Evolutionary conservation across 2,329 filamentous ascomycete genomes (phyloP).

Genomic region (Teratosphaeria zuluensis): DNA sequence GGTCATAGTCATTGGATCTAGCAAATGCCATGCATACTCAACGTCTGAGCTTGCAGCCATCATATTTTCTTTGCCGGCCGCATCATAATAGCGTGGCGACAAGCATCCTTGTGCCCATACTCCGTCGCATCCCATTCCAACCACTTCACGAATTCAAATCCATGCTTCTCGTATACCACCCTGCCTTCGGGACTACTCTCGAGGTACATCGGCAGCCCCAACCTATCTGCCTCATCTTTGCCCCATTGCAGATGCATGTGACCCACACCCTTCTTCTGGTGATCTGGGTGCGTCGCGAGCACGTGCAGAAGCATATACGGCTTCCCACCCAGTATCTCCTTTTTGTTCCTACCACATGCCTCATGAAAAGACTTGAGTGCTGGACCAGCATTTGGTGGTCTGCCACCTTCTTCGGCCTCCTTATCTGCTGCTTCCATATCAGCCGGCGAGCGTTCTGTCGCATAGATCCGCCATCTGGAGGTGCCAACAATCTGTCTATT

Average conservation of each 20-base stretch:
- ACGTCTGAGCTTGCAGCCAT: not conserved
- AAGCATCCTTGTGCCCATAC: conserved; percentile 14
- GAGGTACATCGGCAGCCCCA: conserved; percentile 30
- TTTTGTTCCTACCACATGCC: conserved; percentile 15
- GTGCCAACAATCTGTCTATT: conserved; percentile 19
- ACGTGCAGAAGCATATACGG: conserved; percentile 18
- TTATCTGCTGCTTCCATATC: conserved; percentile 17
- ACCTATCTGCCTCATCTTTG: conserved; percentile 29
- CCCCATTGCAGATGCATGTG: conserved; percentile 31
- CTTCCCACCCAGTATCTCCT: conserved; percentile 16
- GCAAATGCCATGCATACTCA: too few relatives aligned
- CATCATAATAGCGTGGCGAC: conserved; percentile 19
- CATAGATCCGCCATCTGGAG: conserved; percentile 23
- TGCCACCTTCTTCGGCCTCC: conserved; percentile 8
- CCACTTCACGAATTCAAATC: conserved; percentile 21
- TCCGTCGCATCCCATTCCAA: conserved; percentile 21
- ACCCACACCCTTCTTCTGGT: conserved; percentile 32
- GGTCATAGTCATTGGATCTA: too few relatives aligned
- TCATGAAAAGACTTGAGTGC: conserved; percentile 10
- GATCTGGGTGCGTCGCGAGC: conserved; percentile 29
- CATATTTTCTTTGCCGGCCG: conserved; percentile 10
- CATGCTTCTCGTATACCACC: conserved; percentile 31
- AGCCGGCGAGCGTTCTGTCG: conserved; percentile 14
- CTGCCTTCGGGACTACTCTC: conserved; percentile 30
- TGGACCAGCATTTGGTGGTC: conserved; percentile 8